A percentile compares a stretch with the other conserved stretches of the same genome.
These are phyloP conservation scores for Alternaria arbusti DNA, from an alignment of 2,329 filamentous ascomycete species.

Conservation along the genomic window DNA sequence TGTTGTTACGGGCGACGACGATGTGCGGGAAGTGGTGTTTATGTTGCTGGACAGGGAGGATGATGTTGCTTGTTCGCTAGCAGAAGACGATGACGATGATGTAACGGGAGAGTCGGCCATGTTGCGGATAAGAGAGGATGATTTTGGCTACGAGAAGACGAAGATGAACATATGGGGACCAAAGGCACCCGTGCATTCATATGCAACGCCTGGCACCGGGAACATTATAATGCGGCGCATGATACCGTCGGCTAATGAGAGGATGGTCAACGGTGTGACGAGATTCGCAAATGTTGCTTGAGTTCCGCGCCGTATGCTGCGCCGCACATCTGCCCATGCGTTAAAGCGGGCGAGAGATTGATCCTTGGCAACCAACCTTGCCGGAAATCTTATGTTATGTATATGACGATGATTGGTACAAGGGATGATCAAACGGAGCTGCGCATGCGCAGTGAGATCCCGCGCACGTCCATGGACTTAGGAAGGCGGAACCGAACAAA, in stretches of 20 bases:
- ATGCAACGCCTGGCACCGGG: not conserved
- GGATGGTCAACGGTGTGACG: not conserved
- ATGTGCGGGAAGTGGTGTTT: not conserved
- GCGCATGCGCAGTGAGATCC: not conserved
- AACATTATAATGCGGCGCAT: not conserved
- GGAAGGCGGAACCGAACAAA: not conserved
- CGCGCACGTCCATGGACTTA: not conserved
- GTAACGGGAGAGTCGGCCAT: not conserved
- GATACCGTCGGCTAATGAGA: not conserved
- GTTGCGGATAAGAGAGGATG: not conserved
- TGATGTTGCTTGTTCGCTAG: not conserved
- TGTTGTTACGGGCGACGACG: not conserved
- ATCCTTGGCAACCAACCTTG: not conserved
- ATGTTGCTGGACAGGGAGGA: not conserved
- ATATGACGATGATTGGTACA: not conserved
- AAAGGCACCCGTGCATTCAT: not conserved
- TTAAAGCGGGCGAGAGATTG: not conserved
- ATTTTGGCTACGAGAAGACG: not conserved
- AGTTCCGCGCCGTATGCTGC: not conserved
- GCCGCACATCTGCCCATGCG: not conserved
- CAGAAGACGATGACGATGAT: not conserved
- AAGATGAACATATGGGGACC: not conserved
- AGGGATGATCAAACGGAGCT: not conserved
- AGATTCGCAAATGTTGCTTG: not conserved
- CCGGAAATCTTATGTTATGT: not conserved